Evolutionary conservation across 2,329 filamentous ascomycete species (phyloP).

Genomic region (Fusarium luffae): DNA sequence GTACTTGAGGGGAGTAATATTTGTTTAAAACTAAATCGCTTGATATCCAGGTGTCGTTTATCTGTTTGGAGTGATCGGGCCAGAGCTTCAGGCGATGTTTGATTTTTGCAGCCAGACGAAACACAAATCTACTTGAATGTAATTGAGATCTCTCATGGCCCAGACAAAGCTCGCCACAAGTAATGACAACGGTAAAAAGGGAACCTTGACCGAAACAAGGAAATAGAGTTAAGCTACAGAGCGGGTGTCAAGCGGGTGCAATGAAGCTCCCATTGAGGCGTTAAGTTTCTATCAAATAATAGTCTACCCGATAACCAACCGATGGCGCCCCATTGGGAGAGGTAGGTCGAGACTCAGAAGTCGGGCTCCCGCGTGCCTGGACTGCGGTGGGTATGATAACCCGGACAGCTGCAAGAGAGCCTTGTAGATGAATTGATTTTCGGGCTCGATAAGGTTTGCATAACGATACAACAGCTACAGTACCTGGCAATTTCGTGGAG

Average conservation of each 20-base stretch:
- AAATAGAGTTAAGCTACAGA: constrained; percentile 2
- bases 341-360: constrained; percentile 1
- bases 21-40: fast-evolving
- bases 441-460: constrained; percentile 2
- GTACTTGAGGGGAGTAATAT: background rate
- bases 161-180: background rate
- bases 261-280: constrained; percentile 8
- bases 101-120: background rate
- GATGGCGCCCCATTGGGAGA: background rate
- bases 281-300: background rate
- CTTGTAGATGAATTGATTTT: constrained; percentile 8
- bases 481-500: background rate
- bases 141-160: background rate
- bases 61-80: background rate
- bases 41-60: background rate
- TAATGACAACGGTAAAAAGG: background rate
- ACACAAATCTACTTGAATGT: background rate
- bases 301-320: background rate
- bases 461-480: background rate
- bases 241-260: background rate
- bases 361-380: background rate
- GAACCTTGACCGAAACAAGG: background rate
- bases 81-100: background rate
- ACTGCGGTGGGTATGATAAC: background rate
- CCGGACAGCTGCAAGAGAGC: background rate